Conservation (phyloP, 257 asterid species). For the Datura wrightii region DNA sequence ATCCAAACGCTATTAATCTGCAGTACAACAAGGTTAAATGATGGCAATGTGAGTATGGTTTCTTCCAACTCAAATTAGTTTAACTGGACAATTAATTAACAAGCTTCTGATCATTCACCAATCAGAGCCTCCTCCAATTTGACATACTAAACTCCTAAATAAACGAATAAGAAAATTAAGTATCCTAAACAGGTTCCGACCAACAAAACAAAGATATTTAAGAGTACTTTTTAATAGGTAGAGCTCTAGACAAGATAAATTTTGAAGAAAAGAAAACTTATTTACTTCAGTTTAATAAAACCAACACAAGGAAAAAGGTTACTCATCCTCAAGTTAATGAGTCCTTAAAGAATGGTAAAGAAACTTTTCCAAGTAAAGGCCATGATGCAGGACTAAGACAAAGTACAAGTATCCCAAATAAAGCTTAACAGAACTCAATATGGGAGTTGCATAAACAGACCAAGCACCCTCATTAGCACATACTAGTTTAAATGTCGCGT, state of each 20-base stretch:
- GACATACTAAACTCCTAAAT: neutral
- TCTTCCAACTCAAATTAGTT: neutral
- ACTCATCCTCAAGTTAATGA: neutral
- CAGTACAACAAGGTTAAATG: neutral
- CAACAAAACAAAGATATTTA: neutral
- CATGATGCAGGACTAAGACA: neutral
- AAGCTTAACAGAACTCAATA: neutral
- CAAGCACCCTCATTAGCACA: too few relatives aligned
- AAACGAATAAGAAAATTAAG: neutral
- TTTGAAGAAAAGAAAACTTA: neutral
- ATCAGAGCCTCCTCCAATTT: neutral
- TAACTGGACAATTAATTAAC: neutral
- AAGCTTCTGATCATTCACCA: neutral
- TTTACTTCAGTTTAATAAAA: neutral
- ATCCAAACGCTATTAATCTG: neutral
- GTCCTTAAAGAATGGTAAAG: neutral
- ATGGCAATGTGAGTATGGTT: neutral
- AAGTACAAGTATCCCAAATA: neutral
- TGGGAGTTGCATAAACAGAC: too few relatives aligned
- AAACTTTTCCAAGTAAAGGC: too few relatives aligned
- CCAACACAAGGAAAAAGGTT: neutral
- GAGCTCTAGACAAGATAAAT: neutral
- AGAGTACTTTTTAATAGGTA: neutral
- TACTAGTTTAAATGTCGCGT: too few relatives aligned
- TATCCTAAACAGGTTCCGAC: neutral